Base-by-base conservation (phyloP, 768 basidiomycete genomes). In the Lentinula raphanica region DNA sequence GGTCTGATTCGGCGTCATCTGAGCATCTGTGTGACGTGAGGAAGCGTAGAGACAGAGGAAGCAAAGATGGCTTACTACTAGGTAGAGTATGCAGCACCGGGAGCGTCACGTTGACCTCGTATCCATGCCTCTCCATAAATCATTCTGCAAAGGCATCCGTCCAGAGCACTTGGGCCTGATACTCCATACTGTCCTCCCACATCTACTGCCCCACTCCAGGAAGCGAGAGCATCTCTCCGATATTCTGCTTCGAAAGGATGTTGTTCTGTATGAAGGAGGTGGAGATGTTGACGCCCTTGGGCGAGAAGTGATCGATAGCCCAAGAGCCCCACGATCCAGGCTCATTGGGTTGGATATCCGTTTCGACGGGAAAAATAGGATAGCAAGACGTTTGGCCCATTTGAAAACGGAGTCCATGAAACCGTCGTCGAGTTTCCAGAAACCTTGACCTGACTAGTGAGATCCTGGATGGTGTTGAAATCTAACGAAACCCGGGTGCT, bases 111-210 rank as follows among this genome's bases (percentile, higher is more conserved):
- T 60, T 63, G 29, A 63, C 45, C 38, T 63, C 59, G 23, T 60
- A 63, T 35, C 62, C 62, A 54, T 63, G 62, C 31, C 62, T 59
- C n/a, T 63, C 62, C 27, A 40, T n/a, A 40, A 63, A 63, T 25
- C 62, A 49, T 35, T 60, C 56, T 4, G 59, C 39, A 9, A 63
- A 60, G 44, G 40, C 38, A 27, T 60, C 59, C 2, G 62, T 63
- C 62, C 62, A 63, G 36, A 63, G 59, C 21, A 63, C 36, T 49
- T 63, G 62, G 7, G 54, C 59, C 25, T 53, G 38, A 35, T 60
- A 63, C 45, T 63, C 62, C 62, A 63, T 63, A 12, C 53, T 56
- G 25, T 63, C 62, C 32, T 63, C 62, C 62, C 62, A 63, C 56
- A 63, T 58, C 35, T 63, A 63, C 29, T 55, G 54, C 23, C 62